Percentiles rank a stretch among this genome's conserved stretches.
These are phyloP conservation scores for Didymella sp. DNA, from an alignment of 2,329 filamentous ascomycete genomes.

Conservation along the genomic window DNA sequence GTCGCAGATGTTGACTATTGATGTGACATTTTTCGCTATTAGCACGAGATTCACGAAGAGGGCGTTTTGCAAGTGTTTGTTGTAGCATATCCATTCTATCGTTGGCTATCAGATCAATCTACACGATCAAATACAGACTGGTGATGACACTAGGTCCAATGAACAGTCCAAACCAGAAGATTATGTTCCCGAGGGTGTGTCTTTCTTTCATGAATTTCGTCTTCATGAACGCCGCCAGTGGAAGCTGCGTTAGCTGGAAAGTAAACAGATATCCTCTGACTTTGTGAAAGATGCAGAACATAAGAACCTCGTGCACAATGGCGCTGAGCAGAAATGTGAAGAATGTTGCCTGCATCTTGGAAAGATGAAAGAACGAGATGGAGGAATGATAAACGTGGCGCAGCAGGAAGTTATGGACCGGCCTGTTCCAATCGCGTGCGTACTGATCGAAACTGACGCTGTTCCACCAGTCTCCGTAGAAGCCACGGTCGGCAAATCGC, in stretches of 20 bases:
- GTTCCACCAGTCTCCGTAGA: slow-evolving; percentile 65
- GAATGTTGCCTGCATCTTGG: slow-evolving; percentile 73
- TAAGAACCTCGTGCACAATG: slow-evolving; percentile 76
- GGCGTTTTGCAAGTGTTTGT: neutral
- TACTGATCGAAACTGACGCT: slow-evolving; percentile 74
- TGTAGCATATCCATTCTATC: neutral
- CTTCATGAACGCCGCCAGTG: slow-evolving; percentile 70
- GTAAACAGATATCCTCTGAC: slow-evolving; percentile 74
- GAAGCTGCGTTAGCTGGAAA: slow-evolving; percentile 77
- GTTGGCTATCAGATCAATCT: neutral
- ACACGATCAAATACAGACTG: slow-evolving; percentile 60
- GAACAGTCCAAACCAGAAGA: slow-evolving; percentile 82
- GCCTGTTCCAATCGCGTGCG: slow-evolving; percentile 81
- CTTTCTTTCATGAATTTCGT: slow-evolving; percentile 70
- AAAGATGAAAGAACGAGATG: slow-evolving; percentile 75
- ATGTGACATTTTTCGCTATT: neutral
- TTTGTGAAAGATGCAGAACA: slow-evolving; percentile 83
- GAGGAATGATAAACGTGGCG: slow-evolving; percentile 81
- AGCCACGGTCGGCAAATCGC: slow-evolving; percentile 76
- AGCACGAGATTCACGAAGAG: neutral
- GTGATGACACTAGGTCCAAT: slow-evolving; percentile 72
- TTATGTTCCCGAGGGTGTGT: slow-evolving; percentile 71
- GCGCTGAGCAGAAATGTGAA: slow-evolving; percentile 77
- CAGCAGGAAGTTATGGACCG: slow-evolving; percentile 78
- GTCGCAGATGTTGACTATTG: neutral